phyloP scores from a whole-genome alignment of 306 rosid genomes.

The Prunus davidiana region DNA sequence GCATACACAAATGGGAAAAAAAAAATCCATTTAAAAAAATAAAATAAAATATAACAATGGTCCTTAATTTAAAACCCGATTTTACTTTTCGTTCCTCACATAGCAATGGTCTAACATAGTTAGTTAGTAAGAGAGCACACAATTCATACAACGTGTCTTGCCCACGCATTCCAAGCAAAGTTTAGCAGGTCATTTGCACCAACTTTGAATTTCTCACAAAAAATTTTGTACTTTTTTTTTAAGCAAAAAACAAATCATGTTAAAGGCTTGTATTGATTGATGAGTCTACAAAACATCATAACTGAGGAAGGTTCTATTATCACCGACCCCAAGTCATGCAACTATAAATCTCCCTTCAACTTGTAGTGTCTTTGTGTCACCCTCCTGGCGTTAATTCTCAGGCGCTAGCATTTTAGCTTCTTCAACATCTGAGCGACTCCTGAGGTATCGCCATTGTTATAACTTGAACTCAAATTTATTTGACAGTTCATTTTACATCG shows the following conservation, averaged over 20 bases:
- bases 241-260: neutral
- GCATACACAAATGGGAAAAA: too few species aligned
- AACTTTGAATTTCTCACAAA: neutral
- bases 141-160: neutral
- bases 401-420: neutral
- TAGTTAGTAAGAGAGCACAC: neutral
- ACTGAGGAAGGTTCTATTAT: slow-evolving; percentile 31
- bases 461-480: neutral
- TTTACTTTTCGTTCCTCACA: too few species aligned
- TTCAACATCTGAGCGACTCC: neutral
- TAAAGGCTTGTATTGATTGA: neutral
- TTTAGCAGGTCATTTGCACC: neutral
- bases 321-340: neutral
- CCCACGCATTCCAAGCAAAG: neutral
- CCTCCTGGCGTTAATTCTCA: slow-evolving; percentile 1
- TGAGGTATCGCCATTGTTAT: neutral
- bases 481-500: neutral
- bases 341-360: neutral
- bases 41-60: too few species aligned
- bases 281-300: neutral
- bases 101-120: neutral
- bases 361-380: neutral
- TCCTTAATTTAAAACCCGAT: too few species aligned
- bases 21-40: too few species aligned
- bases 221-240: neutral